Evolutionary conservation across 2,329 filamentous ascomycete species (phyloP), one percentile per base, ranked within the genome.

Genomic region (Helminthosporium solani): DNA sequence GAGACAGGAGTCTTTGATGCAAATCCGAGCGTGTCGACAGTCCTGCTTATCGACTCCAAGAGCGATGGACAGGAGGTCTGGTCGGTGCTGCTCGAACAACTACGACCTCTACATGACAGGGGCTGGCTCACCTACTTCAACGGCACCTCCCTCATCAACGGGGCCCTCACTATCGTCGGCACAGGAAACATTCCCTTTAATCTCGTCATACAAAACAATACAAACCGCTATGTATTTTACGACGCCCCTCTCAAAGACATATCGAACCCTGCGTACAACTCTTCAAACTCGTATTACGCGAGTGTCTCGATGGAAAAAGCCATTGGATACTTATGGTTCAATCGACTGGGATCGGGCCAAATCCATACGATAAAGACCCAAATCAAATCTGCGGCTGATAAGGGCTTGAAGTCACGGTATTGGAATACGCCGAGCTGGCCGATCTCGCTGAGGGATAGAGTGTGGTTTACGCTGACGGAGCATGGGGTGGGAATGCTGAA

Each of bases 1-100:
- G 44, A 57, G 38, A 37, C 56, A 34, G 85, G 86, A 11, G 70
- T 89, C 4, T 77, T 75, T 42, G 74, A 76, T 34, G 52, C 60
- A 9, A 64, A 69, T 23, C 61, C 67, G 0, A 50, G 49, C 6
- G 66, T 69, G 33, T 64, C 80, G 0, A 66, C 88, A 0, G 74
- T 80, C 4, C 74, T 90, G 3, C 75, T 90, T 3, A 76, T 90
- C 23, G 87, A 90, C 64, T 71, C 90, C 61, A 90, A 90, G 68
- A 83, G 77, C 2, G 64, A 75, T 20, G 79, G 78, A 1, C 60
- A 66, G 3, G 65, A 73, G 18, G 81, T 78, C 1, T 83, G 79
- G 72, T 74, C 74, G 0, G 66, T 76, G 38, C 76, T 86, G 0
- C 53, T 80, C 14, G 60, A 72, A 25, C 78, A 84, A 45, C 74